Conservation (phyloP, 2,329 filamentous ascomycete species). For the Parastagonospora nodorum region DNA sequence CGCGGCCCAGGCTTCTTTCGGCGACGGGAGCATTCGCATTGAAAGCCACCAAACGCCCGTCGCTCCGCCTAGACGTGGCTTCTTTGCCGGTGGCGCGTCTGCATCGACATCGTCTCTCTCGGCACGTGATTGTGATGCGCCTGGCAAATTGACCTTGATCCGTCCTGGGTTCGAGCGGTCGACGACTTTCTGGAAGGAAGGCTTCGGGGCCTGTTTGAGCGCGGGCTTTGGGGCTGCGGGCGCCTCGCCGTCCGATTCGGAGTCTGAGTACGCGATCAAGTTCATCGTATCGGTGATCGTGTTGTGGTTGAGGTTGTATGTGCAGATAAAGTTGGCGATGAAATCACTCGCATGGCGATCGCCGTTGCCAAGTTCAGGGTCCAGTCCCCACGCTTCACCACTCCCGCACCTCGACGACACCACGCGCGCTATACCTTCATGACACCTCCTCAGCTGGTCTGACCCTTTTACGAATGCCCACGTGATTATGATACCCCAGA, state of each 20-base stretch:
- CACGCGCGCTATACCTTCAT: slow-evolving; percentile 9
- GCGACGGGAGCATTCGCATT: slow-evolving; percentile 84
- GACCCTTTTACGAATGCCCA: slow-evolving; percentile 13
- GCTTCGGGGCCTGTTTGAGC: slow-evolving; percentile 56
- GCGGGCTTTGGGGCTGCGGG: slow-evolving; percentile 39
- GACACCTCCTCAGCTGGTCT: slow-evolving; percentile 42
- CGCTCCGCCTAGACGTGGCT: slow-evolving; percentile 64
- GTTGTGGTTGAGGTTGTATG: slow-evolving; percentile 5
- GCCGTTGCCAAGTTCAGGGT: slow-evolving; percentile 26
- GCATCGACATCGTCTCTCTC: slow-evolving; percentile 50
- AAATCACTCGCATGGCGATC: slow-evolving; percentile 19
- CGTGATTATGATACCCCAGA: slow-evolving; percentile 23
- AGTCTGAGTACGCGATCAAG: slow-evolving; percentile 84
- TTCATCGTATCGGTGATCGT: slow-evolving; percentile 61
- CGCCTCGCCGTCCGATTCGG: slow-evolving; percentile 68
- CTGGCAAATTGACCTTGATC: slow-evolving; percentile 79
- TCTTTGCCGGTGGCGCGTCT: slow-evolving; percentile 67
- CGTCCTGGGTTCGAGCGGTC: slow-evolving; percentile 81
- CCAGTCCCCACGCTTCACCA: slow-evolving; percentile 16
- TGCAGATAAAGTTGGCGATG: slow-evolving; percentile 13
- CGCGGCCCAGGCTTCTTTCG: slow-evolving; percentile 68
- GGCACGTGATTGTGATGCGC: slow-evolving; percentile 51
- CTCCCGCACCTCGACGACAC: neutral
- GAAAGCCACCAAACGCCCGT: slow-evolving; percentile 80
- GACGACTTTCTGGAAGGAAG: slow-evolving; percentile 77